Conservation (phyloP, 257 asterid genomes). For the Nicotiana sylvestris region DNA sequence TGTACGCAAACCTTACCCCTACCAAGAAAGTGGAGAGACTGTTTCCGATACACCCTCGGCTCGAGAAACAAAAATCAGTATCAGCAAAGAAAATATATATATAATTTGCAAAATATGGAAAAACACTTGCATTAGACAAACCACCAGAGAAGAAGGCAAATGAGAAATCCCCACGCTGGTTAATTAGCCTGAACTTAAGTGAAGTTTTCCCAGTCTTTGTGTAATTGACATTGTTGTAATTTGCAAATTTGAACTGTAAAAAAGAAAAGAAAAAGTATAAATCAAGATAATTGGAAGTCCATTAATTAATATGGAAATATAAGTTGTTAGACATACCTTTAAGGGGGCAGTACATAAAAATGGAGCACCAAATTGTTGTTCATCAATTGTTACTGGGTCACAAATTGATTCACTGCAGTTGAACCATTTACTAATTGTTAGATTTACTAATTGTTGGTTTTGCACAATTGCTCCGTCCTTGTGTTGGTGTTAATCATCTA, state of each 20-base stretch:
- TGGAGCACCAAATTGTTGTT: constrained; percentile 23
- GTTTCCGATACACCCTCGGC: no score
- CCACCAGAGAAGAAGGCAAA: constrained; percentile 79
- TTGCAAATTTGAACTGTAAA: constrained; percentile 47
- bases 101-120: not conserved
- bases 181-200: constrained; percentile 44
- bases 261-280: not conserved
- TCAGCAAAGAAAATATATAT: not conserved
- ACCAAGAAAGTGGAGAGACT: no score
- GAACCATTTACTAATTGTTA: not conserved
- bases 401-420: constrained; percentile 36
- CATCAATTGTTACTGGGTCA: constrained; percentile 15
- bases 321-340: constrained; percentile 27
- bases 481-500: no score
- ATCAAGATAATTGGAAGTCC: no score
- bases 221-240: constrained; percentile 33
- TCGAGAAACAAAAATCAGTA: no score
- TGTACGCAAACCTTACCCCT: no score
- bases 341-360: constrained; percentile 48
- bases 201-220: constrained; percentile 28
- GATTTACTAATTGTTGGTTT: no score
- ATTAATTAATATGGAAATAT: no score
- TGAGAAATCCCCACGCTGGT: constrained; percentile 66
- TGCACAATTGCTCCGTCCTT: no score
- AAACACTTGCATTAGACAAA: constrained; percentile 36